Evolutionary conservation across 331 rosid species (phyloP), one percentile per base, ranked within the genome.

Genomic region (Erythrophleum ivorense): DNA sequence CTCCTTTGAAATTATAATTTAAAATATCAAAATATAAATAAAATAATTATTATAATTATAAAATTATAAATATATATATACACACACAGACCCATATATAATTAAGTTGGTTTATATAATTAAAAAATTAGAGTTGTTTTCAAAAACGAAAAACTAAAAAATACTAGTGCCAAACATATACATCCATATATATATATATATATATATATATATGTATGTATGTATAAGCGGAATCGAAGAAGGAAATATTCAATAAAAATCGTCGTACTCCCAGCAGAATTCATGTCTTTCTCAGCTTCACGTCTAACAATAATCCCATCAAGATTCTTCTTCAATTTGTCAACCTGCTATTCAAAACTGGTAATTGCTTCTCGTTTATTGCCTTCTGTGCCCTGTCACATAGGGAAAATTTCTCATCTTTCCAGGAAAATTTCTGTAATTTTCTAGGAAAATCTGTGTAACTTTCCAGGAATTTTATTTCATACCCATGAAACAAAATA

Each of bases 281-380:
- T 19, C 41, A 43, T 34, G 34, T 31, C 4, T 75, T 60, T 76
- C 33, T 60, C 58, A 76, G 40, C 29, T 24, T 24, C 29, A 24
- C 29, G 29, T 24, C 29, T 24, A 24, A 24, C 29, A 24, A 24
- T 24, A 12, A 36, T 16, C 8, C 6, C 67, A 54, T 74, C 70
- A 58, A 75, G 8, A 58, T 13, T 62, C 18, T 16, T 62, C 60
- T 76, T 36, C 50, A 46, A 31, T 7, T 31, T 46, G 13, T 62
- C 72, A 76, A 76, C 33, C 18, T 16, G 46, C 48, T 76, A 24
- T 46, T 46, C 54, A 46, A 76, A 45, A 33, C 10, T 29, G 18
- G 55, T 41, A 2, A 76, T 76, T 38, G 53, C 70, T 75, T 76
- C 57, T 10, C 40, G 21, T 24, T 75, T 58, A n/a, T 57, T 38